Evolutionary conservation across 345 rosid species (phyloP).

Genomic region (Theobroma cacao): DNA sequence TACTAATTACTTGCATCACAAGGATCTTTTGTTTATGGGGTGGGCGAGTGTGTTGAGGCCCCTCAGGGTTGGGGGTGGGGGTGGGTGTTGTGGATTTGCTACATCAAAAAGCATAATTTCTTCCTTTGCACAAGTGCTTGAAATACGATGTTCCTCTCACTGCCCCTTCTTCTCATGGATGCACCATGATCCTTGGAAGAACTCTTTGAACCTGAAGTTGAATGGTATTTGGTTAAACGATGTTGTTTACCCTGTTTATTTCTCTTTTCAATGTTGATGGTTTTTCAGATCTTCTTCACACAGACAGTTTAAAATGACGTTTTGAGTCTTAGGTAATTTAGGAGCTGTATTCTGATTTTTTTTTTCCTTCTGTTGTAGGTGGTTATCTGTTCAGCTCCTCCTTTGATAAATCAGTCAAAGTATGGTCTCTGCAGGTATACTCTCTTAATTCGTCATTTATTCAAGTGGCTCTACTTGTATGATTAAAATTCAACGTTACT

Average conservation of each 20-base stretch:
- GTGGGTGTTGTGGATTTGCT: neutral
- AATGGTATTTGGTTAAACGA: neutral
- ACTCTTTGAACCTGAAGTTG: neutral
- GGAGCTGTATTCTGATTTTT: conserved; percentile 20
- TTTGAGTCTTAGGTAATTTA: conserved; percentile 6
- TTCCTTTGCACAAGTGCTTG: neutral
- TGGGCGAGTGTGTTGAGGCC: neutral
- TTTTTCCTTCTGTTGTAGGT: conserved; percentile 45
- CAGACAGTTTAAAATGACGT: neutral
- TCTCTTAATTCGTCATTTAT: conserved; percentile 7
- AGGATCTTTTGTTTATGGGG: neutral
- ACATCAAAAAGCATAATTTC: neutral
- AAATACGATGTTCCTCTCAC: neutral
- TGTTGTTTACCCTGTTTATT: neutral
- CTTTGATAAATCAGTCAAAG: conserved; percentile 66
- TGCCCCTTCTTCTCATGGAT: neutral
- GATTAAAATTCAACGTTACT: neutral
- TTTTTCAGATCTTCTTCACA: neutral
- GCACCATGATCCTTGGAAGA: neutral
- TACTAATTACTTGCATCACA: neutral
- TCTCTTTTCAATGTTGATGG: conserved; percentile 1
- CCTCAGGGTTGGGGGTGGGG: neutral
- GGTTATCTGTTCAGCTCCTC: conserved; percentile 85
- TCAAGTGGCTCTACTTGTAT: neutral
- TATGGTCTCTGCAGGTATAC: conserved; percentile 88